These are phyloP conservation scores for Phytophthora cryptogea DNA, from an alignment of 352 stramenopile genomes.

Conservation along the genomic window DNA sequence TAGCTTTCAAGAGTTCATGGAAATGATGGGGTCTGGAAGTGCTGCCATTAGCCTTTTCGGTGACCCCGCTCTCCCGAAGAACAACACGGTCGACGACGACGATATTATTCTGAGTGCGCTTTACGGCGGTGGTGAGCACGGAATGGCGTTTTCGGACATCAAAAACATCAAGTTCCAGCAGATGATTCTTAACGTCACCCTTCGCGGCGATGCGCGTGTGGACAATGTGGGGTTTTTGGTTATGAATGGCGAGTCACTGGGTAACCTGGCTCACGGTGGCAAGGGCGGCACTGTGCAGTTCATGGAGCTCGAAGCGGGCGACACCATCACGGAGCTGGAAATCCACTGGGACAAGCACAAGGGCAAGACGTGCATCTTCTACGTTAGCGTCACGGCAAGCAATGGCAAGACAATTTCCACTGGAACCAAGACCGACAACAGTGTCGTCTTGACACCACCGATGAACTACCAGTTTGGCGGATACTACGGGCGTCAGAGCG, in stretches of 20 bases:
- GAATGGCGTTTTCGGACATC: slow-evolving; percentile 33
- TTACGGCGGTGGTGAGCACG: slow-evolving; percentile 25
- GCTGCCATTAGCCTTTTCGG: slow-evolving; percentile 20
- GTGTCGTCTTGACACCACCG: slow-evolving; percentile 10
- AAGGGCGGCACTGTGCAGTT: slow-evolving; percentile 18
- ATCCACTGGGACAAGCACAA: slow-evolving; percentile 35
- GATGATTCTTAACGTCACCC: slow-evolving; percentile 28
- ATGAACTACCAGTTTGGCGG: slow-evolving; percentile 24
- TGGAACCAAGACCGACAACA: slow-evolving; percentile 24
- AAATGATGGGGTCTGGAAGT: slow-evolving; percentile 25
- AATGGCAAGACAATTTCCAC: slow-evolving; percentile 14
- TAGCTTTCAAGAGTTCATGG: slow-evolving; percentile 22
- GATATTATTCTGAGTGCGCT: slow-evolving; percentile 22
- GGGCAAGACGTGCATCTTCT: slow-evolving; percentile 33
- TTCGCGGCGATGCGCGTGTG: slow-evolving; percentile 23
- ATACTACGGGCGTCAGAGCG: slow-evolving; percentile 22
- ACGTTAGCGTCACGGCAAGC: slow-evolving; percentile 15
- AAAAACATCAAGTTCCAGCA: slow-evolving; percentile 32
- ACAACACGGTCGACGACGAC: slow-evolving; percentile 28
- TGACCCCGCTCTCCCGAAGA: slow-evolving; percentile 18
- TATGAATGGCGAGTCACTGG: slow-evolving; percentile 17
- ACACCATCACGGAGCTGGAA: slow-evolving; percentile 21
- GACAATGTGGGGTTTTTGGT: slow-evolving; percentile 19
- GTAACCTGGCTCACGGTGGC: slow-evolving; percentile 27
- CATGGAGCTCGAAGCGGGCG: slow-evolving; percentile 16